phyloP scores from a whole-genome alignment of 2,329 filamentous ascomycete species.

The Alternaria rosae region DNA sequence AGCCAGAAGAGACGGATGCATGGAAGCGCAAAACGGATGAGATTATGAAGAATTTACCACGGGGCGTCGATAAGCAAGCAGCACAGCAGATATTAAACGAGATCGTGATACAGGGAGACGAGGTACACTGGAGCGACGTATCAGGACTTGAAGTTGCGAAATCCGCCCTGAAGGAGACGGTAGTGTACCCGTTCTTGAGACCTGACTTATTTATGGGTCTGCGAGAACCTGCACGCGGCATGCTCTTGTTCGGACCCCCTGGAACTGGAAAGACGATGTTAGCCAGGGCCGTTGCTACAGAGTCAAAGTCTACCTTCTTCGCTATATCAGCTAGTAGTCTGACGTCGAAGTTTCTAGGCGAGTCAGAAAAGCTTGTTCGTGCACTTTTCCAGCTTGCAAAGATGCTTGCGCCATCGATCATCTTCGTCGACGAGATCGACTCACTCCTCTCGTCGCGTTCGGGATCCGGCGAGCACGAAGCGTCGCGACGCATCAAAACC shows the following conservation, averaged over 20 bases:
- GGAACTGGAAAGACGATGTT: slow-evolving; percentile 99
- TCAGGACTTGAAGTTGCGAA: slow-evolving; percentile 91
- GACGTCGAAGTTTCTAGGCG: slow-evolving; percentile 94
- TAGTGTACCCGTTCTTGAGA: slow-evolving; percentile 94
- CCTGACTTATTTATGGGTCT: slow-evolving; percentile 96
- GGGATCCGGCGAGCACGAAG: slow-evolving; percentile 83
- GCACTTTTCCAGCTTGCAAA: slow-evolving; percentile 92
- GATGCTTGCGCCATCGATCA: slow-evolving; percentile 88
- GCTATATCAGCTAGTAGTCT: slow-evolving; percentile 94
- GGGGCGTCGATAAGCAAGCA: slow-evolving; percentile 80
- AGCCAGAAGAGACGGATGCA: slow-evolving; percentile 41
- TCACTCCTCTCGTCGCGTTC: slow-evolving; percentile 86
- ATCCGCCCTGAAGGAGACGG: slow-evolving; percentile 88
- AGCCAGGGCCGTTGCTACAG: slow-evolving; percentile 90
- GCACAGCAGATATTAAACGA: slow-evolving; percentile 95
- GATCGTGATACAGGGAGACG: slow-evolving; percentile 91
- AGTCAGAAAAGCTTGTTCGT: slow-evolving; percentile 94
- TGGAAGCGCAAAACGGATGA: slow-evolving; percentile 45
- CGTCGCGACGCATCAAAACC: slow-evolving; percentile 92
- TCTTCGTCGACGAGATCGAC: slow-evolving; percentile 98
- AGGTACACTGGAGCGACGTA: slow-evolving; percentile 93
- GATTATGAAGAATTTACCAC: slow-evolving; percentile 78
- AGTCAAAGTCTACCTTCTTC: slow-evolving; percentile 95
- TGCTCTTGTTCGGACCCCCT: slow-evolving; percentile 94
- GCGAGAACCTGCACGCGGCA: slow-evolving; percentile 90